Conservation (phyloP, 345 rosid species). For the Moringa oleifera region DNA sequence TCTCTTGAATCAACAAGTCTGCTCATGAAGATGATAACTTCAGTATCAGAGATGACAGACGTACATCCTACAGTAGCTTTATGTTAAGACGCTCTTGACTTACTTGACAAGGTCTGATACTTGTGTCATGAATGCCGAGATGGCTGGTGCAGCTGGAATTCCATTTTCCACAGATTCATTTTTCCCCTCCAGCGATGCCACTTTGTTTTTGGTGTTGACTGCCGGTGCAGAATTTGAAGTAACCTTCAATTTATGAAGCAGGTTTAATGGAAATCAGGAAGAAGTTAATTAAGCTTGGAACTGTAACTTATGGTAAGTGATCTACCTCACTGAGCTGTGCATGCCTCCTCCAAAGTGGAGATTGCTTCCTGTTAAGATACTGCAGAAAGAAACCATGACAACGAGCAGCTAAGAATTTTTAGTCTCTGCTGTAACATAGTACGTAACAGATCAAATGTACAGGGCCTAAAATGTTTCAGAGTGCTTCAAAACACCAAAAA, state of each 20-base stretch:
- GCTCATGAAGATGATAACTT: constrained; percentile 16
- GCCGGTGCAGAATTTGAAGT: constrained; percentile 43
- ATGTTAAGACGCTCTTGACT: constrained; percentile 16
- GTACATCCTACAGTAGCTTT: no score
- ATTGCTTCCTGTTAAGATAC: constrained; percentile 37
- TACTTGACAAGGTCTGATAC: constrained; percentile 88
- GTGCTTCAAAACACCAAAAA: no score
- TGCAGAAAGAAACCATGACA: constrained; percentile 21
- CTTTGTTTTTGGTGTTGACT: constrained; percentile 12
- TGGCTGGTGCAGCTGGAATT: constrained; percentile 47
- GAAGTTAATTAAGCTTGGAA: not conserved
- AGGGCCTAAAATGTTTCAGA: not conserved
- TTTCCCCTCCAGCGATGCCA: constrained; percentile 31
- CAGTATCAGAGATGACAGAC: constrained; percentile 4
- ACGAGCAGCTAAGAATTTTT: not conserved
- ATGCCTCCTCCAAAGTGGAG: constrained; percentile 31
- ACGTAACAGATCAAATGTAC: no score
- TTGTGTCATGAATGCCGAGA: constrained; percentile 78
- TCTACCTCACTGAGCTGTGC: constrained; percentile 64
- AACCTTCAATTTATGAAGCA: constrained; percentile 33
- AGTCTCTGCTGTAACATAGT: no score
- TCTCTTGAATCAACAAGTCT: constrained; percentile 97
- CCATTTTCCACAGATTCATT: constrained; percentile 25
- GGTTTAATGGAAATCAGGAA: not conserved
- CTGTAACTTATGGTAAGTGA: constrained; percentile 3